Evolutionary conservation across 202 grass and related monocot species (phyloP).

Genomic region (Elaeis oleifera): DNA sequence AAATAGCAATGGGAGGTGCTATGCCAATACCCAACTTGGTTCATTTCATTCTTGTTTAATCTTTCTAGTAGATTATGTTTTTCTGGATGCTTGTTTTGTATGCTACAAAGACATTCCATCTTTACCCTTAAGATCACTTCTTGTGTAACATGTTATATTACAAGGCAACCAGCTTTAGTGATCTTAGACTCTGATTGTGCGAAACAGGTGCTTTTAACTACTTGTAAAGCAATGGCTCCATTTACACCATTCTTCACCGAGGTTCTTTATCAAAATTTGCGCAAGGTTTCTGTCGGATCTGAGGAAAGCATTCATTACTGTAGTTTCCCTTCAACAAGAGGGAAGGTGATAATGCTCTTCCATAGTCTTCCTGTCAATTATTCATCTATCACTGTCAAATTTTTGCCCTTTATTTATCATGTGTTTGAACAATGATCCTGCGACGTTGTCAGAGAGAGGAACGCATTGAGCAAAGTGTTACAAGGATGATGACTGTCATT

Average conservation of each 20-base stretch:
- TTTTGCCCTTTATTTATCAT: background rate
- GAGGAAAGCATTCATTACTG: constrained; percentile 93
- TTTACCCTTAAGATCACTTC: too few species aligned
- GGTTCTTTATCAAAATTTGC: constrained; percentile 93
- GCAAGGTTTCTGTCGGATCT: constrained; percentile 60
- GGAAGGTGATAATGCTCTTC: constrained; percentile 40
- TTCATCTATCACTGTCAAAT: constrained; percentile 18
- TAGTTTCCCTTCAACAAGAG: constrained; percentile 76
- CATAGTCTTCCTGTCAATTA: constrained; percentile 14
- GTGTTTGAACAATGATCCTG: constrained; percentile 3
- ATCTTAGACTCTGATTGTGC: constrained; percentile 17
- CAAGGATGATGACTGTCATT: constrained; percentile 97
- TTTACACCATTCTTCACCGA: constrained; percentile 99
- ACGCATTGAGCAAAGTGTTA: constrained; percentile 93
- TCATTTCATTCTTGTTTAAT: too few species aligned
- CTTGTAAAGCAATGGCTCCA: constrained; percentile 85
- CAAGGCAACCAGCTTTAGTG: constrained; percentile 5
- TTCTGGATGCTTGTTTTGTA: too few species aligned
- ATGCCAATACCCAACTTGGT: too few species aligned
- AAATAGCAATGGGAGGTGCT: too few species aligned
- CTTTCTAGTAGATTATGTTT: too few species aligned
- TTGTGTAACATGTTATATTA: too few species aligned
- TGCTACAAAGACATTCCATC: too few species aligned
- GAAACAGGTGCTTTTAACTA: constrained; percentile 78
- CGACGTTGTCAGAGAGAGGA: constrained; percentile 73